A percentile compares a stretch with the other conserved stretches of the same genome.
Evolutionary conservation across 2,329 filamentous ascomycete genomes (phyloP).

Genomic region (Rhinocladiella mackenziei): DNA sequence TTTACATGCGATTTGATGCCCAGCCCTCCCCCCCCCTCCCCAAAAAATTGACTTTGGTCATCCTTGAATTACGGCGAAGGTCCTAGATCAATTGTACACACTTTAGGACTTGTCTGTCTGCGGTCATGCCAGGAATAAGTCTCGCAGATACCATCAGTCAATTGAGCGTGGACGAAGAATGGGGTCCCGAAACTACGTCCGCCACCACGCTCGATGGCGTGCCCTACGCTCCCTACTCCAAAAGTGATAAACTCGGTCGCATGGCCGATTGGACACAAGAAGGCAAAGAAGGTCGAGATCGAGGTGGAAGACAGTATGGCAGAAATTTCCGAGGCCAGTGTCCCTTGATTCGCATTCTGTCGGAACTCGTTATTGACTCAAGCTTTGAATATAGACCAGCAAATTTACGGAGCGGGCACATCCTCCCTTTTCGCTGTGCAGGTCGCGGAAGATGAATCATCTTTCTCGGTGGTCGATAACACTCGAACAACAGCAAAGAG

Average conservation of each 20-base stretch:
- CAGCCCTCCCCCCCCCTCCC: too few species aligned
- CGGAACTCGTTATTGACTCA: neutral
- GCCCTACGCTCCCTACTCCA: constrained; percentile 96
- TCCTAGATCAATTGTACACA: too few species aligned
- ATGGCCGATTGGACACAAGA: constrained; percentile 98
- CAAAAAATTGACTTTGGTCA: too few species aligned
- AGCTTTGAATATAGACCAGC: constrained; percentile 65
- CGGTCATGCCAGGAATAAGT: constrained; percentile 50
- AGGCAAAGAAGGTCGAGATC: constrained; percentile 68
- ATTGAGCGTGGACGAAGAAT: constrained; percentile 71
- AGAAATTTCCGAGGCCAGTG: constrained; percentile 80
- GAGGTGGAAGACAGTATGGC: constrained; percentile 84
- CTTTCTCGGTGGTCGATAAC: constrained; percentile 97
- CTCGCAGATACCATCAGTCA: constrained; percentile 65
- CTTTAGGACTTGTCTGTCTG: neutral
- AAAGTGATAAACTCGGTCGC: constrained; percentile 95
- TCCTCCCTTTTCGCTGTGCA: constrained; percentile 86
- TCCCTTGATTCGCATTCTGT: neutral
- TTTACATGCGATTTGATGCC: too few species aligned
- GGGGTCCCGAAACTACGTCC: constrained; percentile 77
- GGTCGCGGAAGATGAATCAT: constrained; percentile 88
- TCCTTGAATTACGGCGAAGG: too few species aligned
- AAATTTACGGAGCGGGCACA: constrained; percentile 89
- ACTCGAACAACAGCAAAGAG: constrained; percentile 79
- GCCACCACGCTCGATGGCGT: constrained; percentile 92